A percentile compares a stretch with the other conserved stretches of the same genome.
Evolutionary conservation across 129 eudicot species (phyloP).

Genomic region (Pseudognaphalium luteoalbum): DNA sequence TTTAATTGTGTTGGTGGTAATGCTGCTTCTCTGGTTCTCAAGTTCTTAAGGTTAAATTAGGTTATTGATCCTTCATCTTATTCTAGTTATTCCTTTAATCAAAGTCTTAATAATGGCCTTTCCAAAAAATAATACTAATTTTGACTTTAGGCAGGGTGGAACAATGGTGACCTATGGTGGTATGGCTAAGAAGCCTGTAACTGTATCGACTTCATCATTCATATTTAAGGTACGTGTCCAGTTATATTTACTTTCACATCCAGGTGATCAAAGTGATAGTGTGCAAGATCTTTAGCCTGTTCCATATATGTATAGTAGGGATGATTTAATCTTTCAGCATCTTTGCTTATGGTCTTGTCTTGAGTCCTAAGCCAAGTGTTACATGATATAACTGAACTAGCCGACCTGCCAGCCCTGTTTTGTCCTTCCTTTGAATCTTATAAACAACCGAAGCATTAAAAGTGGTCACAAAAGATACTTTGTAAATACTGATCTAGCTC

Average conservation of each 20-base stretch:
- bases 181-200: conserved; percentile 92
- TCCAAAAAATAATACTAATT: not conserved
- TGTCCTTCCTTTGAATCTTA: too few relatives aligned
- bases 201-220: conserved; percentile 83
- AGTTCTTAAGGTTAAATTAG: conserved; percentile 66
- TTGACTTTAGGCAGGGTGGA: conserved; percentile 72
- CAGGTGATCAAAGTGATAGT: conserved; percentile 3
- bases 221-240: conserved; percentile 86
- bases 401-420: too few relatives aligned
- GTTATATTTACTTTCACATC: not conserved
- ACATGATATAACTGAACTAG: too few relatives aligned
- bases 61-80: not conserved
- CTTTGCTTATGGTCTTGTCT: conserved; percentile 8
- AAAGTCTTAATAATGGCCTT: conserved; percentile 10
- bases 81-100: conserved; percentile 10
- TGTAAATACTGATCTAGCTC: too few relatives aligned
- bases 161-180: conserved; percentile 99
- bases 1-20: conserved; percentile 97
- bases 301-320: not conserved
- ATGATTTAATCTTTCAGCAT: not conserved
- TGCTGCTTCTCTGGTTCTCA: conserved; percentile 90
- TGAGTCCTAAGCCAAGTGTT: not conserved
- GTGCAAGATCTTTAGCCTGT: not conserved
- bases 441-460: too few relatives aligned
- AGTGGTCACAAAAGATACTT: too few relatives aligned